Evolutionary conservation across 805 yeast species (phyloP).

Genomic region (Hyphopichia homilentoma): DNA sequence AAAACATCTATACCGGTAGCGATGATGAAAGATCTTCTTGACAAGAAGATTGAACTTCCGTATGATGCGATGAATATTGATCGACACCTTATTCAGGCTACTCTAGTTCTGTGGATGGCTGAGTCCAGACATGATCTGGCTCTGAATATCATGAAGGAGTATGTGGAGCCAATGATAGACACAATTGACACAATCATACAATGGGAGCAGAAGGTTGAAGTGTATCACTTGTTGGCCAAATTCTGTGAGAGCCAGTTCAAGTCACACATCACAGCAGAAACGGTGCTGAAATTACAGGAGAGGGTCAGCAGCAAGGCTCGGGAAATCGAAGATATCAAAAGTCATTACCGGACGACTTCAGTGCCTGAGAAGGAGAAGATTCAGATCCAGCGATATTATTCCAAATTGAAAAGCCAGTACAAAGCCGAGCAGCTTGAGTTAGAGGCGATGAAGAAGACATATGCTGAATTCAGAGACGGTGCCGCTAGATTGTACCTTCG

Average conservation of each 20-base stretch:
- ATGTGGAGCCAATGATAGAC: constrained; percentile 8
- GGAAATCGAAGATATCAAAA: constrained; percentile 50
- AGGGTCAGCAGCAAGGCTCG: constrained; percentile 38
- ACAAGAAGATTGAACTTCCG: constrained; percentile 9
- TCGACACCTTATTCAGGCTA: constrained; percentile 25
- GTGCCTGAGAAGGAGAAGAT: constrained; percentile 45
- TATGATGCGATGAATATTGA: constrained; percentile 15
- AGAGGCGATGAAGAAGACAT: constrained; percentile 31
- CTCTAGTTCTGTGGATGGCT: constrained; percentile 67
- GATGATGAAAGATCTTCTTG: constrained; percentile 36
- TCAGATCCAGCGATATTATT: constrained; percentile 50
- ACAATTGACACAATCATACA: too few species aligned
- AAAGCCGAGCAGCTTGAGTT: constrained; percentile 48
- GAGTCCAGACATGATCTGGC: constrained; percentile 69
- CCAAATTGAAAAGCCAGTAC: constrained; percentile 46
- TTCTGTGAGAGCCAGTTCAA: constrained; percentile 69
- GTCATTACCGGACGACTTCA: constrained; percentile 37
- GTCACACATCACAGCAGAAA: constrained; percentile 40
- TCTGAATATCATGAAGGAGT: constrained; percentile 44
- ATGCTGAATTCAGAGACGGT: constrained; percentile 42
- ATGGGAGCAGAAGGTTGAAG: constrained; percentile 38
- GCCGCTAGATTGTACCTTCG: constrained; percentile 60
- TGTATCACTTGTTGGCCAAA: constrained; percentile 59
- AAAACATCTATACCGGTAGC: constrained; percentile 54
- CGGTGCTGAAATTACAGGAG: constrained; percentile 37